phyloP scores from a whole-genome alignment of 108 stramenopile genomes.

The Licmophora abbreviata region DNA sequence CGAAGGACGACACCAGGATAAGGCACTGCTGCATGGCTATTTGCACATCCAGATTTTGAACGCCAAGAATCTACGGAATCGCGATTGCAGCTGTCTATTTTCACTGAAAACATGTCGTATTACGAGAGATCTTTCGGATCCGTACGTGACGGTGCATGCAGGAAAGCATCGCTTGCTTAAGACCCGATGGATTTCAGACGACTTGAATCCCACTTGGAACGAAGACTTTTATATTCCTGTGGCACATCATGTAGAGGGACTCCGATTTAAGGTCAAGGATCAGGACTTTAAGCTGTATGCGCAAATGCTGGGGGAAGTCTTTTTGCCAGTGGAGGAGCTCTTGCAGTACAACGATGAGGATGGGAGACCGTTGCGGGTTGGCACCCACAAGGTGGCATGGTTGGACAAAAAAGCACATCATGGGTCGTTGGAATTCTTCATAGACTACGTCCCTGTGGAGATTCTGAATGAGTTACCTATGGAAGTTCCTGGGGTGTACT shows the following conservation, averaged over 20 bases:
- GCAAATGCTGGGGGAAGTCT: conserved; percentile 29
- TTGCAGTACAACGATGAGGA: conserved; percentile 15
- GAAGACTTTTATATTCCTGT: conserved; percentile 44
- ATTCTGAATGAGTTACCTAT: too few species aligned
- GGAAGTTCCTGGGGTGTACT: too few species aligned
- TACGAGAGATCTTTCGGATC: conserved; percentile 17
- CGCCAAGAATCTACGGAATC: too few species aligned
- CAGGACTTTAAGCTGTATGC: conserved; percentile 19
- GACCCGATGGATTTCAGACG: conserved; percentile 23
- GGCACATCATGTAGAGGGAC: conserved; percentile 21
- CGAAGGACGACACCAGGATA: too few species aligned
- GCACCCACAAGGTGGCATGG: too few species aligned
- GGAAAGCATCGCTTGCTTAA: conserved; percentile 35
- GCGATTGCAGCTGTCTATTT: too few species aligned
- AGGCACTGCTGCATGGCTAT: too few species aligned
- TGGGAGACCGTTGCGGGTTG: too few species aligned
- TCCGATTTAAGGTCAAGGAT: conserved; percentile 38
- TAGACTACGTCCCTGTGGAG: too few species aligned
- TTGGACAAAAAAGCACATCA: too few species aligned
- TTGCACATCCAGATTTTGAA: too few species aligned
- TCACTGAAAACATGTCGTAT: background rate
- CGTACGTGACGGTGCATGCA: conserved; percentile 33
- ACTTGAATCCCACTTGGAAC: conserved; percentile 28
- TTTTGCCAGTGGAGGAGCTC: conserved; percentile 32
- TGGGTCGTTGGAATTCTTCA: too few species aligned